Conservation (phyloP, 345 rosid genomes). For the Citrus reticulata region DNA sequence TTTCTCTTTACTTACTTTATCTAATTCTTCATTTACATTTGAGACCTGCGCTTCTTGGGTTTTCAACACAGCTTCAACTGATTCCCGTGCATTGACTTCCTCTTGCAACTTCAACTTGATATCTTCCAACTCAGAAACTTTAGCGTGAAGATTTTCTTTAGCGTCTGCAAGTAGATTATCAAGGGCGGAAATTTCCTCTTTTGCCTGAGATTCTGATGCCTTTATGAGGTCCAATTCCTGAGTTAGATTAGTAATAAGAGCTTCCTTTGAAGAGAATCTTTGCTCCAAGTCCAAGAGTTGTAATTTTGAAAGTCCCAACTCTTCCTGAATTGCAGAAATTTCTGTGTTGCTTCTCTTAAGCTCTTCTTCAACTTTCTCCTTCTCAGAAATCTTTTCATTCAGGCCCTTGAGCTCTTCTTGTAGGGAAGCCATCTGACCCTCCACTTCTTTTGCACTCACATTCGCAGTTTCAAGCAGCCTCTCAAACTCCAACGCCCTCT, state of each 20-base stretch:
- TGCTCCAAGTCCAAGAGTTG: conserved; percentile 53
- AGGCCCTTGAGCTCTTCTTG: conserved; percentile 73
- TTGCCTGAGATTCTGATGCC: conserved; percentile 62
- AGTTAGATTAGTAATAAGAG: conserved; percentile 45
- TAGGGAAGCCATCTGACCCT: conserved; percentile 50
- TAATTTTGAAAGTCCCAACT: conserved; percentile 54
- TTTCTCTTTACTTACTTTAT: conserved; percentile 40
- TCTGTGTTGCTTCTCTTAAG: conserved; percentile 55
- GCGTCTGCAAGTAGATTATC: conserved; percentile 40
- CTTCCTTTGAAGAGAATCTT: conserved; percentile 62
- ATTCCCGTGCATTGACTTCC: conserved; percentile 45
- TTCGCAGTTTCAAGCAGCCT: conserved; percentile 64
- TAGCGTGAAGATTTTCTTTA: conserved; percentile 56
- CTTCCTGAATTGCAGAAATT: conserved; percentile 65
- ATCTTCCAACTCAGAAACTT: conserved; percentile 51
- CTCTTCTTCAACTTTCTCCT: conserved; percentile 64
- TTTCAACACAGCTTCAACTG: conserved; percentile 36
- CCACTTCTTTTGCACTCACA: conserved; percentile 53
- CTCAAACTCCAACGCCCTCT: conserved; percentile 73
- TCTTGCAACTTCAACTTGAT: conserved; percentile 47
- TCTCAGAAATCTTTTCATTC: conserved; percentile 60
- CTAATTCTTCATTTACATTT: conserved; percentile 32
- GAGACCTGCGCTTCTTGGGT: conserved; percentile 32
- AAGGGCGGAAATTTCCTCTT: conserved; percentile 53
- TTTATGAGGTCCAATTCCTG: conserved; percentile 60